phyloP scores from a whole-genome alignment of 768 basidiomycete species.

The Lactarius vividus region DNA sequence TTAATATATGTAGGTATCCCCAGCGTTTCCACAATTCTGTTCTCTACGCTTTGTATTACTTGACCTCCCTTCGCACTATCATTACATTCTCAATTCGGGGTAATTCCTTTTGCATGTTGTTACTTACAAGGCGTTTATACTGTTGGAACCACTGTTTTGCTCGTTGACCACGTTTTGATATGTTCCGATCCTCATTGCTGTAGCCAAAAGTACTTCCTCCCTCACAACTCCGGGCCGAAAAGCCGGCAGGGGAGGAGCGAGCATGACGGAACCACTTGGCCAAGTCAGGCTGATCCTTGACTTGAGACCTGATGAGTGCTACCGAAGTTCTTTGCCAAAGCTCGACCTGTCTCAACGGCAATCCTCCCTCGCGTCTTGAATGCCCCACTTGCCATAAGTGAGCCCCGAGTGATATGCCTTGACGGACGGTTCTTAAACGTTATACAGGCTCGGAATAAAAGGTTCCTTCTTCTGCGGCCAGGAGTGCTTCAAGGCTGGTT shows the following conservation, averaged over 20 bases:
- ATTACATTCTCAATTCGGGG: constrained; percentile 7
- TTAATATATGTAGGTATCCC: constrained; percentile 21
- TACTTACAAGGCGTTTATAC: constrained; percentile 2
- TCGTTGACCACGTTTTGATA: neutral
- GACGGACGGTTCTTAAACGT: constrained; percentile 16
- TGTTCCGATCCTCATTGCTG: neutral
- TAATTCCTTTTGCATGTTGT: constrained; percentile 15
- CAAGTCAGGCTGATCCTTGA: constrained; percentile 2
- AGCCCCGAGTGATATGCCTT: constrained; percentile 30
- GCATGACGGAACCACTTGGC: neutral
- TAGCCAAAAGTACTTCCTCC: neutral
- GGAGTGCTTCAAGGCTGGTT: constrained; percentile 93
- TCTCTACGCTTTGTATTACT: constrained; percentile 22
- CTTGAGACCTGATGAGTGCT: constrained; percentile 37
- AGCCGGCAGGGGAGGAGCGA: neutral
- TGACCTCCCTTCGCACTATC: neutral
- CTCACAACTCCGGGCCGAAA: constrained; percentile 10
- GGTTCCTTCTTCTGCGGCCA: constrained; percentile 93
- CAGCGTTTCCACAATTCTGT: constrained; percentile 11
- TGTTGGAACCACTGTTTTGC: neutral
- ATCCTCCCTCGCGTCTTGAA: constrained; percentile 82
- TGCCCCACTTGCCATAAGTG: constrained; percentile 95
- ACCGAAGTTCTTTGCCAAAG: constrained; percentile 60
- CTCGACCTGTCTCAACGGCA: constrained; percentile 68
- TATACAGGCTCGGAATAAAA: constrained; percentile 65